Evolutionary conservation across 305 asterid genomes (phyloP).

Genomic region (Euphrasia arctica): DNA sequence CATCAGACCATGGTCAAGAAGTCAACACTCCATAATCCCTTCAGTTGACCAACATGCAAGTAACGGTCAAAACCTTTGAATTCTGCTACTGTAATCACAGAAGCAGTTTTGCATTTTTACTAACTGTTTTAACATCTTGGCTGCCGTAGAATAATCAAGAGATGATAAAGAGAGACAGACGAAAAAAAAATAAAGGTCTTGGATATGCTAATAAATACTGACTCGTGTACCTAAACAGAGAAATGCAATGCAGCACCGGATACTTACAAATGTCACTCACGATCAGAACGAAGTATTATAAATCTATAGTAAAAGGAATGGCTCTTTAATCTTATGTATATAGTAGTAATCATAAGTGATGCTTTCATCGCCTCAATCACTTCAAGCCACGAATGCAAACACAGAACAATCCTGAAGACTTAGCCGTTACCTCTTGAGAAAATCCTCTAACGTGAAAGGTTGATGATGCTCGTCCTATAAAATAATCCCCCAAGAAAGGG

Average conservation of each 20-base stretch:
- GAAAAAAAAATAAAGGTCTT: conserved; percentile 15
- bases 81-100: no score
- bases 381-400: conserved; percentile 15
- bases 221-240: neutral
- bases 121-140: no score
- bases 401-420: conserved; percentile 11
- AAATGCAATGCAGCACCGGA: conserved; percentile 1
- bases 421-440: conserved; percentile 41
- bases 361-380: conserved; percentile 18
- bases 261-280: conserved; percentile 16
- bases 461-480: conserved; percentile 47
- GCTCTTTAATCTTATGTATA: conserved; percentile 1
- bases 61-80: no score
- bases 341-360: neutral
- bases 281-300: conserved; percentile 12
- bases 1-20: no score
- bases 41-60: no score
- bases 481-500: neutral
- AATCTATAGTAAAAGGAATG: neutral
- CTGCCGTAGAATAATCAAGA: no score
- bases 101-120: no score
- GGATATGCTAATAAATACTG: neutral
- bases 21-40: no score
- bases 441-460: conserved; percentile 52
- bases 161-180: neutral